phyloP scores from a whole-genome alignment of 306 rosid species.

The Cucumis sativus region Cucumber_9930_V3 NC_026657.2:14253501-14254000 shows the following conservation, averaged over 20 bases:
- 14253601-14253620: not conserved
- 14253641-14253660: not conserved
- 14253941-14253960: constrained; percentile 6
- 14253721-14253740: constrained; percentile 20
- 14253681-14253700: not conserved
- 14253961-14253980: not conserved
- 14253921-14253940: constrained; percentile 29
- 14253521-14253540: not conserved
- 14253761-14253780: constrained; percentile 74
- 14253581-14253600: not conserved
- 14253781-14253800: constrained; percentile 60
- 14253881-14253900: constrained; percentile 57
- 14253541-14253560: not conserved
- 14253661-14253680: not conserved
- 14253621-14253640: not conserved
- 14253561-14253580: not conserved
- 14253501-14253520: not conserved
- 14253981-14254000: not conserved
- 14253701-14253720: not conserved
- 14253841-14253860: constrained; percentile 49
- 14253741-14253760: constrained; percentile 89
- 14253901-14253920: constrained; percentile 56
- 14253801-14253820: constrained; percentile 87
- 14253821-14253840: constrained; percentile 38
- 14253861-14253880: constrained; percentile 38